phyloP scores from a whole-genome alignment of 192 early-diverging fungal species.

The Coemansia sp. region DNA sequence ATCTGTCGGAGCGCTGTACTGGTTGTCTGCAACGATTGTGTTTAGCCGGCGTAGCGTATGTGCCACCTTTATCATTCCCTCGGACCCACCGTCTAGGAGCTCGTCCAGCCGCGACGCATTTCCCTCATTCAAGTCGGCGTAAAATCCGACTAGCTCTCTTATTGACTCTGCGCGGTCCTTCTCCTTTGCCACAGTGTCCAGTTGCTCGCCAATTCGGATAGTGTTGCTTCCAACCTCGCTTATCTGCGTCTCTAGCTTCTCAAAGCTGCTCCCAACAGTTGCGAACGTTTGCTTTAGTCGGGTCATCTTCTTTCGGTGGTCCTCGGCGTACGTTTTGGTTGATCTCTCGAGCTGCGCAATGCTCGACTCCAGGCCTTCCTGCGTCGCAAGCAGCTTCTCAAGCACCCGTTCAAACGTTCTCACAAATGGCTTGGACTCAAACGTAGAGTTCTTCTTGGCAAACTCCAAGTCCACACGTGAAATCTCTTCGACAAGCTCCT shows the following conservation, averaged over 20 bases:
- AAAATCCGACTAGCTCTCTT: constrained; percentile 89
- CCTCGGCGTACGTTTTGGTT: constrained; percentile 68
- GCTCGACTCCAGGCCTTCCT: constrained; percentile 73
- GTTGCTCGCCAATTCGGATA: constrained; percentile 95
- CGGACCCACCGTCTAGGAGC: constrained; percentile 69
- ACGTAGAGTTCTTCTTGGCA: constrained; percentile 56
- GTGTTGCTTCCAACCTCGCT: constrained; percentile 94
- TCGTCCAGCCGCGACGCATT: constrained; percentile 71
- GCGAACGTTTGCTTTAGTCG: constrained; percentile 81
- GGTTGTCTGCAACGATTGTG: constrained; percentile 60
- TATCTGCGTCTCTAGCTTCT: constrained; percentile 82
- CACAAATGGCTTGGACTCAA: constrained; percentile 92
- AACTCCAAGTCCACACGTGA: constrained; percentile 54
- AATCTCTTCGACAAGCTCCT: constrained; percentile 61
- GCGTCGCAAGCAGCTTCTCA: constrained; percentile 77
- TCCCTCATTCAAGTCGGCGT: constrained; percentile 85
- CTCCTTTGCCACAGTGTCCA: constrained; percentile 95
- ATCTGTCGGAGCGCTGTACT: constrained; percentile 44
- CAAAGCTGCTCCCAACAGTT: constrained; percentile 85
- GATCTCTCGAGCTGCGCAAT: constrained; percentile 84
- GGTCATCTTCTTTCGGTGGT: constrained; percentile 72
- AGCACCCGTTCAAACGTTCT: constrained; percentile 83
- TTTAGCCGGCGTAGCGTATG: constrained; percentile 80
- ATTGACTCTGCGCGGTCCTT: constrained; percentile 82
- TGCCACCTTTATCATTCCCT: constrained; percentile 87